Percentiles rank a stretch among this genome's conserved stretches.
phyloP scores from a whole-genome alignment of 306 rosid genomes.

The Corylus heterophylla region DNA sequence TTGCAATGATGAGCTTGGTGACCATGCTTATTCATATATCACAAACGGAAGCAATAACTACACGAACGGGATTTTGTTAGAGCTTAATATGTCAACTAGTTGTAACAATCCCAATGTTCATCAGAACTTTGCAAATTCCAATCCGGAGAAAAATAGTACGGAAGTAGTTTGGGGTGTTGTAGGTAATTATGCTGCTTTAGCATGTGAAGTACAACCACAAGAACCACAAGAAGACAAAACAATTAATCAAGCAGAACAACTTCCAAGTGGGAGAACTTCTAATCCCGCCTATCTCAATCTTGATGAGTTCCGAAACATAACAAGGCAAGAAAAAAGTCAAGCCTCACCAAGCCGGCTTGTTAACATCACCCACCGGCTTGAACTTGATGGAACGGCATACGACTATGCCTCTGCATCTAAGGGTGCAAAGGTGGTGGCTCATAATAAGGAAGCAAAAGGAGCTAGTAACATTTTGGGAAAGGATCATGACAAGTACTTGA shows the following conservation, averaged over 20 bases:
- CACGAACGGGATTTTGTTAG: conserved; percentile 40
- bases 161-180: conserved; percentile 51
- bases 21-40: conserved; percentile 28
- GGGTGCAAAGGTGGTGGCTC: conserved; percentile 89
- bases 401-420: conserved; percentile 88
- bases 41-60: conserved; percentile 33
- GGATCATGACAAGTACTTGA: conserved; percentile 83
- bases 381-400: conserved; percentile 74
- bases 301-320: conserved; percentile 48
- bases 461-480: conserved; percentile 69
- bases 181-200: conserved; percentile 45
- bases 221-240: conserved; percentile 30
- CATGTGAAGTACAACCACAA: conserved; percentile 44
- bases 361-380: conserved; percentile 67
- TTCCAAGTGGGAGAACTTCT: conserved; percentile 31
- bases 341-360: conserved; percentile 31
- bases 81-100: conserved; percentile 44
- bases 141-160: conserved; percentile 37
- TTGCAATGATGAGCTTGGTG: conserved; percentile 26
- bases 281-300: conserved; percentile 45
- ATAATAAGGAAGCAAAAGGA: conserved; percentile 88
- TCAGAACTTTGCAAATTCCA: conserved; percentile 33
- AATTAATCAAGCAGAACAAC: conserved; percentile 20
- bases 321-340: conserved; percentile 42
- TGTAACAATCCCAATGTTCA: conserved; percentile 25